A percentile compares a stretch with the other conserved stretches of the same genome.
These are phyloP conservation scores for Collybia sp. DNA, from an alignment of 768 basidiomycete species.

Conservation along the genomic window DNA sequence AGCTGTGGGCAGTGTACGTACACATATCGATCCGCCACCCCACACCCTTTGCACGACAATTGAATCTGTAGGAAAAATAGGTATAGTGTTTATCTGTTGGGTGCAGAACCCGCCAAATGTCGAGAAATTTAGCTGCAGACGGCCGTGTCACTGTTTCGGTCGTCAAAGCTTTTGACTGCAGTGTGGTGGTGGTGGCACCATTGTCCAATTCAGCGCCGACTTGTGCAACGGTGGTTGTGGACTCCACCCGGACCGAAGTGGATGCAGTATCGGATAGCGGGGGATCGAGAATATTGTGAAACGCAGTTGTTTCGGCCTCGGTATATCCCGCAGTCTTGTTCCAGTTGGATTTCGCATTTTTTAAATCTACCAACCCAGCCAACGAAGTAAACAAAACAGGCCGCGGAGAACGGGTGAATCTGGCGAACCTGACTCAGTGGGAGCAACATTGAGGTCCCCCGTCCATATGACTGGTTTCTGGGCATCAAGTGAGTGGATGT, in stretches of 20 bases:
- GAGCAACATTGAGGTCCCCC: constrained; percentile 86
- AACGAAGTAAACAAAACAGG: background rate
- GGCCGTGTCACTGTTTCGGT: too few species aligned
- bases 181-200: too few species aligned
- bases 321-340: constrained; percentile 88
- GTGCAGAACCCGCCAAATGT: constrained; percentile 75
- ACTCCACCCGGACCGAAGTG: too few species aligned
- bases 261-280: constrained; percentile 22
- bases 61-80: constrained; percentile 82
- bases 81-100: constrained; percentile 72
- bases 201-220: constrained; percentile 16
- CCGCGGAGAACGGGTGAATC: background rate
- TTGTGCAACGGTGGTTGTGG: too few species aligned
- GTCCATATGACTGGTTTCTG: constrained; percentile 86
- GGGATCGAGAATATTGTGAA: constrained; percentile 60
- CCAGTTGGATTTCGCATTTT: constrained; percentile 73
- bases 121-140: constrained; percentile 46
- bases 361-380: constrained; percentile 47
- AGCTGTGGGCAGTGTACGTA: constrained; percentile 25
- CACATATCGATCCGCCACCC: constrained; percentile 90
- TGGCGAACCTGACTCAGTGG: constrained; percentile 60
- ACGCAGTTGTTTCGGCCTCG: constrained; percentile 73
- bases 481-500: constrained; percentile 68
- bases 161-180: too few species aligned
- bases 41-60: constrained; percentile 73